phyloP scores from a whole-genome alignment of 805 yeast species.

The Dipodascus geniculatus region DNA sequence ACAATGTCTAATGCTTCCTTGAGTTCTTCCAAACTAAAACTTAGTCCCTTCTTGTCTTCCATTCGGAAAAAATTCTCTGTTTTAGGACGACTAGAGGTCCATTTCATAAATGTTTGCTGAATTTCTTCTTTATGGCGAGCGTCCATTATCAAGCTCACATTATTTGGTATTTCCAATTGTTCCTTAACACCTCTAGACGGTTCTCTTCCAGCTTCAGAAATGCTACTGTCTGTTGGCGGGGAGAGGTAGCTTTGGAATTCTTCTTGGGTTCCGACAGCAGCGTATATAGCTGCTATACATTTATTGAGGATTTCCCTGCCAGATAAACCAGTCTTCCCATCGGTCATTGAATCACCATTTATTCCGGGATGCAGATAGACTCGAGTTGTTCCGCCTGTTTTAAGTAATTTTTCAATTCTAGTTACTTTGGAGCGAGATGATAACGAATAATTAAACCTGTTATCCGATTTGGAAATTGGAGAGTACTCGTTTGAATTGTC shows the following conservation, averaged over 20 bases:
- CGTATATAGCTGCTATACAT: neutral
- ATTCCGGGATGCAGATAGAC: neutral
- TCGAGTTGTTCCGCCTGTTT: neutral
- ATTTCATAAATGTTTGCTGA: slow-evolving; percentile 4
- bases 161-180: neutral
- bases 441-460: neutral
- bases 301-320: neutral
- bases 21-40: slow-evolving; percentile 12
- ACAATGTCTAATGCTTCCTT: slow-evolving; percentile 11
- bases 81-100: slow-evolving; percentile 9
- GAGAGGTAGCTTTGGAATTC: neutral
- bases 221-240: neutral
- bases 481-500: neutral
- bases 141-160: neutral
- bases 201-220: slow-evolving; percentile 1
- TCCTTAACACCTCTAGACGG: neutral
- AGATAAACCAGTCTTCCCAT: neutral
- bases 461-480: neutral
- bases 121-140: neutral
- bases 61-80: slow-evolving; percentile 13
- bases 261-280: neutral
- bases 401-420: neutral
- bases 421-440: neutral
- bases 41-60: slow-evolving; percentile 9
- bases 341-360: neutral